Evolutionary conservation across 805 yeast genomes (phyloP).

Genomic region (Yarrowia bubula): DNA sequence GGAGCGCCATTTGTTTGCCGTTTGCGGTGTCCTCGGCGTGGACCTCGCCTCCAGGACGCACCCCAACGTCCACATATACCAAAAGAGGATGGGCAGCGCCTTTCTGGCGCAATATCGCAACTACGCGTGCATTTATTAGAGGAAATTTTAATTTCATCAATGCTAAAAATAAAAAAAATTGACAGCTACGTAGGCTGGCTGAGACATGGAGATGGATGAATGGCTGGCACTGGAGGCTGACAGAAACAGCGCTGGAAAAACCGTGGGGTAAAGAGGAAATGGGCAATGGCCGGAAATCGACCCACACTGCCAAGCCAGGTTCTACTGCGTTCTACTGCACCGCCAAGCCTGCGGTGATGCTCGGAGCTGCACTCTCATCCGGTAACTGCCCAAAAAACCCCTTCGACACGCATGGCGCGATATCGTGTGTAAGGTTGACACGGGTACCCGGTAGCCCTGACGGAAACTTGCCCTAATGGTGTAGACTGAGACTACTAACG

Average conservation of each 20-base stretch:
- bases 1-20: slow-evolving; percentile 1
- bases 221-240: neutral
- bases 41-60: neutral
- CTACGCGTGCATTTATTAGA: slow-evolving; percentile 5
- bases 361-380: neutral
- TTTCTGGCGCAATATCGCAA: neutral
- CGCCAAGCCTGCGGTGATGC: neutral
- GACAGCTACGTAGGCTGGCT: slow-evolving; percentile 7
- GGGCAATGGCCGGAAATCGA: neutral
- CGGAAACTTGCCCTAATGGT: too few species aligned
- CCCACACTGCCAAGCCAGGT: neutral
- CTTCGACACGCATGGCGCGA: slow-evolving; percentile 9
- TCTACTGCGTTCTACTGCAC: slow-evolving; percentile 8
- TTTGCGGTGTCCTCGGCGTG: neutral
- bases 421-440: slow-evolving; percentile 3
- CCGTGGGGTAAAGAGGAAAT: too few species aligned
- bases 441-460: neutral
- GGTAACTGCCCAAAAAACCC: neutral
- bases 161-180: slow-evolving; percentile 3
- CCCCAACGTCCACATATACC: neutral
- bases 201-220: slow-evolving; percentile 3
- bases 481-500: too few species aligned
- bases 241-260: neutral
- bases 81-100: neutral
- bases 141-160: neutral